A percentile compares a stretch with the other conserved stretches of the same genome.
phyloP scores from a whole-genome alignment of 371 early-diverging fungal genomes.

The Rhizopus arrhizus region DNA sequence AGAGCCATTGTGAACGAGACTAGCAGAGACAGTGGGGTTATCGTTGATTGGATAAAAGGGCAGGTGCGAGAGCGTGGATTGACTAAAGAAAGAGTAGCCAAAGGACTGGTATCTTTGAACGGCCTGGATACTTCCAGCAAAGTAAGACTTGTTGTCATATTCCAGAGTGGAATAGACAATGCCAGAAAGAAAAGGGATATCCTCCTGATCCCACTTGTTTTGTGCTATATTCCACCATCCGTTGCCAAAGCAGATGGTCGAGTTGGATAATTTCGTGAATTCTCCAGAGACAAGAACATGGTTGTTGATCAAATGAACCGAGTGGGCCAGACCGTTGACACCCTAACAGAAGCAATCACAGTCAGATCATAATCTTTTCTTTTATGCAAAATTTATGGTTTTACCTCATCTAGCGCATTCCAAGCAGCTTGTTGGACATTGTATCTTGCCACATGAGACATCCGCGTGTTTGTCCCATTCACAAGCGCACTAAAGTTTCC shows the following conservation, averaged over 20 bases:
- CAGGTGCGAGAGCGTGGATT: conserved; percentile 24
- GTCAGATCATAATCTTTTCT: neutral
- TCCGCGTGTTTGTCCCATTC: conserved; percentile 4
- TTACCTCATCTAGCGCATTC: conserved; percentile 32
- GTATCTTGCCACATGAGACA: conserved; percentile 34
- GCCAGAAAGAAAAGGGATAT: conserved; percentile 35
- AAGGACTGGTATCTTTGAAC: conserved; percentile 41
- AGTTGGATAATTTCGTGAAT: conserved; percentile 21
- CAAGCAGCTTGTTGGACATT: conserved; percentile 21
- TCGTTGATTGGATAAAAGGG: conserved; percentile 35
- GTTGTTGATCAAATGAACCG: conserved; percentile 9
- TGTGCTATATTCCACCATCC: conserved; percentile 34
- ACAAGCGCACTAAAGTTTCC: conserved; percentile 32
- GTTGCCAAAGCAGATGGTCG: conserved; percentile 24
- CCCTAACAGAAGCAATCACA: conserved; percentile 23
- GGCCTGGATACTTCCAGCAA: conserved; percentile 40
- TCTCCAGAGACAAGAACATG: conserved; percentile 37
- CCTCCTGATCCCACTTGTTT: conserved; percentile 20
- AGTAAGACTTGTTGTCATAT: conserved; percentile 15
- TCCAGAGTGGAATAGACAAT: conserved; percentile 18
- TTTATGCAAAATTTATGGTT: too few relatives aligned
- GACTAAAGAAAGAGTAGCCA: conserved; percentile 38
- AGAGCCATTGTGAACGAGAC: conserved; percentile 36
- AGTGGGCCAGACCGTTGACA: conserved; percentile 36
- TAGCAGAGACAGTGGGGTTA: conserved; percentile 31